phyloP scores from a whole-genome alignment of 2,329 filamentous ascomycete genomes.

The Sporothrix schenckii region DNA sequence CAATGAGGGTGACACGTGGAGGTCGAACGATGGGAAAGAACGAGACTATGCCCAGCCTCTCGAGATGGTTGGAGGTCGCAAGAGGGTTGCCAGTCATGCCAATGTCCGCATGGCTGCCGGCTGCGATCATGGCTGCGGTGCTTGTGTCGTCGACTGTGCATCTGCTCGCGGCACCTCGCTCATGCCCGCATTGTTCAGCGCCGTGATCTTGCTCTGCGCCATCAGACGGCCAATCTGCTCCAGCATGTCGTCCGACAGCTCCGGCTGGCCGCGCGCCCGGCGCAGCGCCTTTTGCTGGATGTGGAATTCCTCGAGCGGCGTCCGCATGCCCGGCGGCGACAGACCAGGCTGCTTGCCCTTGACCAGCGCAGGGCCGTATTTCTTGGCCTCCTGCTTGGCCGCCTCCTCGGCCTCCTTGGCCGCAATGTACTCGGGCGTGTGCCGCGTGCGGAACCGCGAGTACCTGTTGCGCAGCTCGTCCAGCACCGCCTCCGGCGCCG shows the following conservation, averaged over 20 bases:
- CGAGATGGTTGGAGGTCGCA: not conserved
- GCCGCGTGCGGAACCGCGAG: constrained; percentile 77
- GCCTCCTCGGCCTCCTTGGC: constrained; percentile 48
- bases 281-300: constrained; percentile 56
- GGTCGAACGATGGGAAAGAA: constrained; percentile 1
- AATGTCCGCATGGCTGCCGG: not conserved
- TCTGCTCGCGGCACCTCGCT: constrained; percentile 17
- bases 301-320: constrained; percentile 63
- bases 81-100: not conserved
- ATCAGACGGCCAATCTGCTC: constrained; percentile 65
- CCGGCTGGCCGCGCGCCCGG: constrained; percentile 57
- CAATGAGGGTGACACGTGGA: not conserved
- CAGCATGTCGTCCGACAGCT: constrained; percentile 61
- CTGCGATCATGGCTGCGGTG: constrained; percentile 13
- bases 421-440: constrained; percentile 72
- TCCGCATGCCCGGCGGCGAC: constrained; percentile 51
- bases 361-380: constrained; percentile 34
- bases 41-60: not conserved
- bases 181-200: constrained; percentile 28
- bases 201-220: constrained; percentile 50
- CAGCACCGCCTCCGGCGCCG: constrained; percentile 76
- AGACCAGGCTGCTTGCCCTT: constrained; percentile 42
- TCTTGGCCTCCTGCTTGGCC: constrained; percentile 35
- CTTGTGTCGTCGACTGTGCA: constrained; percentile 6
- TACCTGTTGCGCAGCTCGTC: constrained; percentile 86